Conservation (phyloP, 2,329 filamentous ascomycete species). For the Pyrenochaeta sp. region DNA sequence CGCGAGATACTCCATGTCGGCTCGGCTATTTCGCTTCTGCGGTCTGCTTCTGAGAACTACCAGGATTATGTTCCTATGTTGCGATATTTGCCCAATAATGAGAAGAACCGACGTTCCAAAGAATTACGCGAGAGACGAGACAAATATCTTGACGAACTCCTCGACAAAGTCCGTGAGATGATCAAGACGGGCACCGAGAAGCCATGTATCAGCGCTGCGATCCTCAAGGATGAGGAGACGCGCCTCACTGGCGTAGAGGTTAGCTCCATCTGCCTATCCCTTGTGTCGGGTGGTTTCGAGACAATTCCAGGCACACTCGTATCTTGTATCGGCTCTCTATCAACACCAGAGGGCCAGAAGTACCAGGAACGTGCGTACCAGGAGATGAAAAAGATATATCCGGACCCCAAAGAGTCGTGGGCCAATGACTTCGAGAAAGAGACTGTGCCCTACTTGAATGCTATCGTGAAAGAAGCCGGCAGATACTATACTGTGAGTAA, state of each 20-base stretch:
- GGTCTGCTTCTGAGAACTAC: slow-evolving; percentile 62
- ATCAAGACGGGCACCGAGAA: slow-evolving; percentile 62
- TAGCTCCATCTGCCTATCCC: slow-evolving; percentile 61
- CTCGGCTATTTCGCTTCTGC: slow-evolving; percentile 60
- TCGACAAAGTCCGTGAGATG: slow-evolving; percentile 62
- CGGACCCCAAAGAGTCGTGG: slow-evolving; percentile 59
- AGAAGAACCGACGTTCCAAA: slow-evolving; percentile 59
- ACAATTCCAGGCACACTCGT: slow-evolving; percentile 64
- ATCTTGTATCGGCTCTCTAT: slow-evolving; percentile 60
- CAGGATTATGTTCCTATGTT: slow-evolving; percentile 63
- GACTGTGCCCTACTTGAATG: slow-evolving; percentile 58
- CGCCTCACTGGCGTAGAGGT: slow-evolving; percentile 63
- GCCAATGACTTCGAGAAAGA: slow-evolving; percentile 55
- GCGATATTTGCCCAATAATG: slow-evolving; percentile 61
- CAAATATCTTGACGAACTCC: slow-evolving; percentile 59
- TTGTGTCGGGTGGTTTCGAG: slow-evolving; percentile 64
- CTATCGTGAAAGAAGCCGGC: slow-evolving; percentile 62
- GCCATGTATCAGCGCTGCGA: slow-evolving; percentile 63
- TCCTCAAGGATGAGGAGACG: slow-evolving; percentile 64
- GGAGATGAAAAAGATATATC: slow-evolving; percentile 61
- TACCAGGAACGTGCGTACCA: slow-evolving; percentile 63
- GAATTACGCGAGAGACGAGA: slow-evolving; percentile 59
- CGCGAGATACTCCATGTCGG: slow-evolving; percentile 64
- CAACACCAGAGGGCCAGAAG: slow-evolving; percentile 57
- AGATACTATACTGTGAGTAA: slow-evolving; percentile 63